Base-by-base conservation (phyloP, 2,329 filamentous ascomycete genomes). In the Gliomastix tumulicola region DNA sequence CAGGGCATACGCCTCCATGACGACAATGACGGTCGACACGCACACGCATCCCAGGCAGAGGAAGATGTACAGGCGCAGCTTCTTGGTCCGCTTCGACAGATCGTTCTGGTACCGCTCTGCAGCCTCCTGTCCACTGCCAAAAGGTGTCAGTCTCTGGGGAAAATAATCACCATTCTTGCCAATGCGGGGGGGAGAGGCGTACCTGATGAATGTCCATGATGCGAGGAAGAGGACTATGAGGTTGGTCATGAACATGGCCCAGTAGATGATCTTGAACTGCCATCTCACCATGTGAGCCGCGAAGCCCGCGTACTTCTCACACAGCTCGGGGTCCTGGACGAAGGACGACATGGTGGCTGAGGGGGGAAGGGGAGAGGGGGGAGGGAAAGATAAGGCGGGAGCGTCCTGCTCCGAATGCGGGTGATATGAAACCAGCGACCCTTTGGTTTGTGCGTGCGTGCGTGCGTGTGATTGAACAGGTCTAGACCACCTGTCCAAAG, bases 1-100 rank as follows among this genome's bases (percentile, higher is more conserved):
- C 15, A 76, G 63, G 10, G 60, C 56, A 39, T 69, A 79, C 12
- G 69, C 69, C 49, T 79, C 74, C 54, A 79, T 62, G 36, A 76
- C 55, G 20, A 75, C 59, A 11, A 68, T 55, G 21, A 55, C 54
- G 5, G 66, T 58, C 1, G 70, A 65, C 1, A 69, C 36, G 5
- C 57, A 25, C 16, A 74, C 66, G 43, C 71, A 71, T 6, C 50
- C 48, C 10, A 64, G 43, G 38, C 62, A 68, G 41, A 69, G 54
- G 8, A 52, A 49, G 27, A 77, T 63, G 41, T 66, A 67, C 8
- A 56, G 60, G 19, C 50, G 51, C 21, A 64, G 56, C 21, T 61
- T 60, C 36, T 52, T 56, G n/a, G 48, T 48, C 27, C 62, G 54
- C 34, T 51, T 52, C 16, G 40, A 38, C 5, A 51, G 43, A 4